phyloP scores from a whole-genome alignment of 768 basidiomycete species.

The Collybiopsis luxurians region DNA sequence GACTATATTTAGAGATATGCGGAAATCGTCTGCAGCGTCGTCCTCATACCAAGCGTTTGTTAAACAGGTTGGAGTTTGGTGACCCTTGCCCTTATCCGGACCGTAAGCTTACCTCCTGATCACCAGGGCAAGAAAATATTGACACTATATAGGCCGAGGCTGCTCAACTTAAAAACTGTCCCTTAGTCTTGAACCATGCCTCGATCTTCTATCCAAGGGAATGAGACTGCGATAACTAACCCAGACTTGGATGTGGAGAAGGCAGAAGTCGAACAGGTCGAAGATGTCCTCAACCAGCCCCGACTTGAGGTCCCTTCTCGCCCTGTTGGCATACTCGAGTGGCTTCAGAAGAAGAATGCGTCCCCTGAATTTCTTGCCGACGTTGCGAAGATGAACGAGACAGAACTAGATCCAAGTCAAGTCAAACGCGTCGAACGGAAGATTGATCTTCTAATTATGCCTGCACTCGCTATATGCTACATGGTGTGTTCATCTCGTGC shows the following conservation, averaged over 20 bases:
- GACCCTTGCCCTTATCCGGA: no score
- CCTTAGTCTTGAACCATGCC: background rate
- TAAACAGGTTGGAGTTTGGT: no score
- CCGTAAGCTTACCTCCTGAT: background rate
- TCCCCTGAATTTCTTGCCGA: slow-evolving; percentile 18
- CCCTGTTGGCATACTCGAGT: slow-evolving; percentile 9
- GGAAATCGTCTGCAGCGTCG: no score
- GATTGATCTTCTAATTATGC: slow-evolving; percentile 17
- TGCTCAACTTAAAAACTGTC: background rate
- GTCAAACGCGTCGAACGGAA: slow-evolving; percentile 19
- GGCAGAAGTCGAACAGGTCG: slow-evolving; percentile 8
- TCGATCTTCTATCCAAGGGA: background rate
- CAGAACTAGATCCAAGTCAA: slow-evolving; percentile 13
- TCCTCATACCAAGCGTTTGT: no score
- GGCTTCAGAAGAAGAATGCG: slow-evolving; percentile 19
- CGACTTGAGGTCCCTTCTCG: slow-evolving; percentile 5
- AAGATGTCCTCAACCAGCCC: slow-evolving; percentile 1
- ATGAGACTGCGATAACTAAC: background rate
- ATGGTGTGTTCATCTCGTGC: slow-evolving; percentile 14
- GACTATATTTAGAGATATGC: no score
- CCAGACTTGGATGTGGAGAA: slow-evolving; percentile 9
- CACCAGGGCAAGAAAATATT: background rate
- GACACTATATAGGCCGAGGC: background rate
- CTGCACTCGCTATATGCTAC: slow-evolving; percentile 18
- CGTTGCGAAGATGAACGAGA: slow-evolving; percentile 16